A percentile compares a stretch with the other conserved stretches of the same genome.
Conservation (phyloP, 2,329 filamentous ascomycete genomes). For the Phialophora macrospora region DNA sequence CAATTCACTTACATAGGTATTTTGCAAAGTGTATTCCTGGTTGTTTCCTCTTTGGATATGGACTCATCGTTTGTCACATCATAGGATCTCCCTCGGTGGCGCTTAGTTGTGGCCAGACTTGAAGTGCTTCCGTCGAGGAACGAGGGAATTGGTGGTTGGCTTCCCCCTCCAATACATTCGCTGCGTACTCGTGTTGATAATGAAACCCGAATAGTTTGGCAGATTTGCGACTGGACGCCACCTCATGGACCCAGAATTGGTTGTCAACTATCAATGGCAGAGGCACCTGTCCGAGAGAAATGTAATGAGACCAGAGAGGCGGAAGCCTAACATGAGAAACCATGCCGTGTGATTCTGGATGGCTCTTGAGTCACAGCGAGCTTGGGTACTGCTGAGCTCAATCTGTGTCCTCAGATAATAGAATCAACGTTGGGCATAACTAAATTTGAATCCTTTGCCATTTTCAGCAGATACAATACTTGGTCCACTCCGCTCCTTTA, state of each 20-base stretch:
- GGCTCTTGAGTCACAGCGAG: not conserved
- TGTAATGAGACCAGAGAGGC: not conserved
- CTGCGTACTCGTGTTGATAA: not conserved
- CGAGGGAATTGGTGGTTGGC: not conserved
- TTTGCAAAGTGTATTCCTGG: not conserved
- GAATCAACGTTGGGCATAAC: not conserved
- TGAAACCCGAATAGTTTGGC: not conserved
- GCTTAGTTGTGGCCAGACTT: conserved; percentile 14
- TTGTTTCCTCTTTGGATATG: not conserved
- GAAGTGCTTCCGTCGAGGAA: not conserved
- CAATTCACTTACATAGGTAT: not conserved
- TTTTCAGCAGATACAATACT: not conserved
- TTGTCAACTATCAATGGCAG: not conserved
- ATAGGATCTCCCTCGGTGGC: conserved; percentile 6
- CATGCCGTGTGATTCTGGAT: not conserved
- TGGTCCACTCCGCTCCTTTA: not conserved
- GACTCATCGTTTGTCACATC: not conserved
- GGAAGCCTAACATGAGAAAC: not conserved
- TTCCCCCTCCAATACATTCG: not conserved
- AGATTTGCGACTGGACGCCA: not conserved
- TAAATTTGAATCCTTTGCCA: not conserved
- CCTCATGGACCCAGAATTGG: too few species aligned
- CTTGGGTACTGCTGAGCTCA: not conserved
- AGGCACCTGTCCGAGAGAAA: not conserved
- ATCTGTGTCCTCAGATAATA: not conserved